Conservation (phyloP, 148 eudicot genomes). For the Oxyria digyna region DNA sequence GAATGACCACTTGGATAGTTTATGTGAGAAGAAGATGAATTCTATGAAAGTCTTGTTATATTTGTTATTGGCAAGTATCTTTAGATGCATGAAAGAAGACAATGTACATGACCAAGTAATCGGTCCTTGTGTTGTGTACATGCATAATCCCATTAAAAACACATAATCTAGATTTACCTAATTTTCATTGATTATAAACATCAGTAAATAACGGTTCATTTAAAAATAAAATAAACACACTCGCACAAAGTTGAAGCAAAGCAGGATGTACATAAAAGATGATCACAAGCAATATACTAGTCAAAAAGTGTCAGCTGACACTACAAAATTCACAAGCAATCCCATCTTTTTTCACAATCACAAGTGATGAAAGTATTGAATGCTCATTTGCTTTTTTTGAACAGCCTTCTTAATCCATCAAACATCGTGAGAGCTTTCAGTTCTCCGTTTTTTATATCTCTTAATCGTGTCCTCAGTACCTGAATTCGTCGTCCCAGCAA, state of each 20-base stretch:
- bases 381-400: conserved; percentile 60
- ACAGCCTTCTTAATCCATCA: conserved; percentile 51
- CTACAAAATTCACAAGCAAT: not conserved
- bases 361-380: not conserved
- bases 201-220: not conserved
- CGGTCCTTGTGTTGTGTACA: not conserved
- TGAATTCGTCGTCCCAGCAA: conserved; percentile 21
- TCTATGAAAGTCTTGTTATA: too few relatives aligned
- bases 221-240: too few relatives aligned
- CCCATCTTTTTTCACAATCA: not conserved
- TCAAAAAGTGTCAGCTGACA: not conserved
- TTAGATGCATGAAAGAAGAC: not conserved
- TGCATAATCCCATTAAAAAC: not conserved
- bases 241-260: not conserved
- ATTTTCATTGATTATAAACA: not conserved
- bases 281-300: not conserved
- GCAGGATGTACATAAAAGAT: not conserved
- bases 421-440: conserved; percentile 60
- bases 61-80: not conserved
- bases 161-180: not conserved
- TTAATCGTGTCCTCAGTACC: conserved; percentile 78
- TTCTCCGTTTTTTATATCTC: conserved; percentile 86
- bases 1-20: too few relatives aligned
- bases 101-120: not conserved
- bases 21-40: too few relatives aligned